Evolutionary conservation across 2,329 filamentous ascomycete species (phyloP), one percentile per base, ranked within the genome.

Genomic region (Fonsecaea monophora): DNA sequence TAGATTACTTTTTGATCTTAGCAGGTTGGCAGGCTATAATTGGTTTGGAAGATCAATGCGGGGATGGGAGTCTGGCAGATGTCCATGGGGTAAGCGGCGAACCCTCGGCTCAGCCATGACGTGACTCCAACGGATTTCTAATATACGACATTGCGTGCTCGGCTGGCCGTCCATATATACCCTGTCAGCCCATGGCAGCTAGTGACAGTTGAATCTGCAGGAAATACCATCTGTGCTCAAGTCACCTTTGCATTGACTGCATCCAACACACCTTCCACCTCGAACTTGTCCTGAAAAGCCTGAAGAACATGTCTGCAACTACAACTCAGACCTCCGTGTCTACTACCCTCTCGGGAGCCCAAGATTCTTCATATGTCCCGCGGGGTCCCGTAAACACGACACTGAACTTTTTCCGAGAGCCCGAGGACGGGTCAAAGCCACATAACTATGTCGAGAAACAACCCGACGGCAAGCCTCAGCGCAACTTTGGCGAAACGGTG

Each of bases 381-480:
- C 81, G 86, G 65, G 91, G 91, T 68, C 82, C 86, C 70, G 86
- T 90, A 67, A 82, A 82, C 55, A 85, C 89, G 9, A 78, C 77
- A n/a, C 81, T 94, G 37, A 85, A 87, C 79, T 94, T 90, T 83
- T 92, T 86, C 79, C 71, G 76, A 10, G 83, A 85, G 0, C 90
- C 91, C 0, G 71, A 81, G 3, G 87, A 91, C 77, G 84, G 86
- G 72, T 79, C 83, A 9, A 74, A 74, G 0, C 89, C 90, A 30
- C 90, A 85, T 82, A 87, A 89, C 79, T 87, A 88, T 77, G 89
- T 92, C 73, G 88, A 91, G 70, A 76, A 80, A 8, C 87, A 86
- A 0, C 86, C 89, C 0, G 77, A 83, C 1, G 89, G 88, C 65
- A 74, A 84, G 32, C 87, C 88, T 0, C 84, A 87, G 74, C 84